Evolutionary conservation across 129 eudicot species (phyloP).

Genomic region (carrot (Daucus carota)): DH1_v3.0 NC_030382.2:58495001-58495500

Average conservation of each 20-base stretch:
- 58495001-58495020: neutral
- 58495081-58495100: conserved; percentile 65
- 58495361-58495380: too few species aligned
- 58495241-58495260: neutral
- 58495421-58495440: too few species aligned
- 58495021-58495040: too few species aligned
- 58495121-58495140: neutral
- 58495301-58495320: neutral
- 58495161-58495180: neutral
- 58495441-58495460: too few species aligned
- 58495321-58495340: too few species aligned
- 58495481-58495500: too few species aligned
- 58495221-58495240: neutral
- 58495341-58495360: too few species aligned
- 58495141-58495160: neutral
- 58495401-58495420: too few species aligned
- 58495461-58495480: too few species aligned
- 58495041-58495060: conserved; percentile 13
- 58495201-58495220: neutral
- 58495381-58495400: too few species aligned
- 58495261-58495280: neutral
- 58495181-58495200: too few species aligned
- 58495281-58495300: neutral
- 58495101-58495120: conserved; percentile 14
- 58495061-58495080: conserved; percentile 9